Evolutionary conservation across 306 rosid genomes (phyloP), one percentile per base, ranked within the genome.

Genomic region (Cicer cuneatum): DNA sequence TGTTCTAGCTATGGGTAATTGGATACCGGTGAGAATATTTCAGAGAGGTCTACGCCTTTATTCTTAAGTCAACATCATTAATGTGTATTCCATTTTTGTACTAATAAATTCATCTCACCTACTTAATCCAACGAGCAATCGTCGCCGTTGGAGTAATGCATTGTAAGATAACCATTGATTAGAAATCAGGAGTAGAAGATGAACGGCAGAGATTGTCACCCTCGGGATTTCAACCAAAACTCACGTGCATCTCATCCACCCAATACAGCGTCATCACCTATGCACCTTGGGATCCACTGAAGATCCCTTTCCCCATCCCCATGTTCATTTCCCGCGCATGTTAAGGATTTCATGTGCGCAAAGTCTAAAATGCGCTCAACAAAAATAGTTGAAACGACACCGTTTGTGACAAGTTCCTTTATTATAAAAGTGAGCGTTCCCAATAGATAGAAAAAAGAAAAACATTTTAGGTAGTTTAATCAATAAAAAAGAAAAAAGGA

Each of bases 171-270:
- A 21, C 62, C n/a, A 16, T 18, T 8, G 52, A 37, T 46, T 42
- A 0, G 21, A 8, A 43, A 64, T 53, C 56, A 8, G 7, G 42
- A 57, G 10, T 10, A 14, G 16, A 51, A 53, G 7, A 72, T 54
- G 11, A 54, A 79, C 47, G 64, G 64, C 0, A 5, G 2, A 47
- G 64, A 73, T 79, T 9, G 1, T 4, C 0, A 7, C 16, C 24
- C 48, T 78, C 0, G 66, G 5, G 80, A 80, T 67, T 14, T 19
- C 7, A 38, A 40, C 15, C 11, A 35, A 40, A 78, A 52, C 9
- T 74, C 76, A 80, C 80, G 76, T 80, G 72, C 60, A 48, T 51
- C 59, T 12, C 66, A 68, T 80, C 60, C 60, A 67, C 71, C 77
- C 71, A 66, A 73, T 73, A 66, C 47, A 45, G 0, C 11, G 19